Percentiles rank a stretch among this genome's conserved stretches.
These are phyloP conservation scores for Coemansia sp. DNA, from an alignment of 192 early-diverging fungal species.

Conservation along the genomic window DNA sequence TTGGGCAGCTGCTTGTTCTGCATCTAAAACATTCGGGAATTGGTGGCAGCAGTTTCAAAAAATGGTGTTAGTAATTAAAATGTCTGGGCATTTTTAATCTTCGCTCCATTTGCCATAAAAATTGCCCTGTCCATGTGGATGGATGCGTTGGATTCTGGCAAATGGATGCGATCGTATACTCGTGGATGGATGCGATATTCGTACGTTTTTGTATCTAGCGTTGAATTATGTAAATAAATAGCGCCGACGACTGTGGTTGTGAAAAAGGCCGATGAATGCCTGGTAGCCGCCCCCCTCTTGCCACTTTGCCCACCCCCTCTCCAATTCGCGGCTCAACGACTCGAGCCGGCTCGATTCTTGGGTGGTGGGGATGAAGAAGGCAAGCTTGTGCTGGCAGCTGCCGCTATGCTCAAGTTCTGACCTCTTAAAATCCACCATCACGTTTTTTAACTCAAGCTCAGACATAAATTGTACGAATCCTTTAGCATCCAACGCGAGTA, in stretches of 20 bases:
- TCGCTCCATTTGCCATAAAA: background rate
- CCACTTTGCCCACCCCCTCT: background rate
- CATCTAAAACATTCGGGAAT: constrained; percentile 52
- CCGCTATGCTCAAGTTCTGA: background rate
- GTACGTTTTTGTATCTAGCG: constrained; percentile 6
- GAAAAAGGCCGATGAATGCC: background rate
- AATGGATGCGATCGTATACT: constrained; percentile 1
- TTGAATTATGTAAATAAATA: background rate
- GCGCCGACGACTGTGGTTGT: constrained; percentile 3
- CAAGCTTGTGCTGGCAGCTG: background rate
- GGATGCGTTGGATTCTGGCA: background rate
- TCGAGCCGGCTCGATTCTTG: background rate
- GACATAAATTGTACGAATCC: constrained; percentile 1
- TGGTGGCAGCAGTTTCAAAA: background rate
- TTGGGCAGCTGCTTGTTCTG: constrained; percentile 95
- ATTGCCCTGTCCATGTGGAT: background rate
- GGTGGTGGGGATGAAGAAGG: background rate
- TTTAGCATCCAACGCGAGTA: background rate
- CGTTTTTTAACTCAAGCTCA: constrained; percentile 1
- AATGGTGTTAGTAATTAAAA: background rate
- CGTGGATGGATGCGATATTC: constrained; percentile 6
- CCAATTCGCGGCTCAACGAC: background rate
- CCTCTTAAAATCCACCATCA: background rate
- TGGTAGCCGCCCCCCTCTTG: background rate
- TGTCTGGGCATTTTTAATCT: background rate